A percentile compares a stretch with the other conserved stretches of the same genome.
Conservation (phyloP, 805 yeast species). For the Yarrowia sp. region DNA sequence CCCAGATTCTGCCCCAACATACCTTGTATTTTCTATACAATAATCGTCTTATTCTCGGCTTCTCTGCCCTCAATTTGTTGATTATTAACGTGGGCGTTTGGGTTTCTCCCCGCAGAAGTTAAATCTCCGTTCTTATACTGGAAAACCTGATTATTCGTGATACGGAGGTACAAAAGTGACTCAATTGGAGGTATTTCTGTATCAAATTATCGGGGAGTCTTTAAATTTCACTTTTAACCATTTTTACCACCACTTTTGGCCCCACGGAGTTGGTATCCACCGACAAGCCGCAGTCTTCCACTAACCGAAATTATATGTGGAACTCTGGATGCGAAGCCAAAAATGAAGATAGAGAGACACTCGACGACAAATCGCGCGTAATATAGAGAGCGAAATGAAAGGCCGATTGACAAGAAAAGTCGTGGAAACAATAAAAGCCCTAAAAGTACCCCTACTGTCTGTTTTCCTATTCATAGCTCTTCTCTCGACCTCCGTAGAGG, state of each 20-base stretch:
- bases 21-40: not conserved
- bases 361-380: conserved; percentile 11
- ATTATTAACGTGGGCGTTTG: conserved; percentile 14
- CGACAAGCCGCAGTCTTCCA: conserved; percentile 7
- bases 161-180: no score
- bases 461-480: not conserved
- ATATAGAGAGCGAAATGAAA: not conserved
- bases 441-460: not conserved
- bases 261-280: not conserved
- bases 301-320: conserved; percentile 12
- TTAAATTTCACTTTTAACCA: no score
- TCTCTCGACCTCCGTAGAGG: no score
- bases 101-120: conserved; percentile 23
- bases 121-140: not conserved
- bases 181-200: not conserved
- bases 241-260: not conserved
- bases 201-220: no score
- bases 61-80: not conserved
- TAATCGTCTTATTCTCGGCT: conserved; percentile 25
- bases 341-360: not conserved
- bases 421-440: no score
- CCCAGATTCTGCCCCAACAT: no score
- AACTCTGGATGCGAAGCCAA: conserved; percentile 3
- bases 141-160: no score
- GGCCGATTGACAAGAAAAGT: not conserved